These are phyloP conservation scores for Sarcodon aspratus DNA, from an alignment of 768 basidiomycete species.

Conservation along the genomic window DNA sequence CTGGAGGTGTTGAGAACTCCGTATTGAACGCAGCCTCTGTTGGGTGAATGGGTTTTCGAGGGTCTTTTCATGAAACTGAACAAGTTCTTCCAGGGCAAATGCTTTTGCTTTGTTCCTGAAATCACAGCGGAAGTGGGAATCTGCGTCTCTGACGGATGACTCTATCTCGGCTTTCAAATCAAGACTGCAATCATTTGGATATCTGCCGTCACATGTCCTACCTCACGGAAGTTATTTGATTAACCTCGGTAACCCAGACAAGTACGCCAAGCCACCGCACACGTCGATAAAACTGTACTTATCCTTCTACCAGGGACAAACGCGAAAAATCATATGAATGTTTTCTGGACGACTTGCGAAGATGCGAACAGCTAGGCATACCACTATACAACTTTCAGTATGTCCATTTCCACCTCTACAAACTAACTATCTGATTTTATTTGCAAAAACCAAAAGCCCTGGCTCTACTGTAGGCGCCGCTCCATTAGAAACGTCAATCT, in stretches of 20 bases:
- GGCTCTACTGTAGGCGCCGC: conserved; percentile 73
- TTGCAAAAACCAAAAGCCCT: conserved; percentile 33
- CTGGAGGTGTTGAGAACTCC: conserved; percentile 70
- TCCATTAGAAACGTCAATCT: conserved; percentile 47
- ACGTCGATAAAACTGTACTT: background rate
- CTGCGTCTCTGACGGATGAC: conserved; percentile 40
- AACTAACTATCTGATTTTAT: background rate
- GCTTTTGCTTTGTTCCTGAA: conserved; percentile 81
- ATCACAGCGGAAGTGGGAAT: conserved; percentile 73
- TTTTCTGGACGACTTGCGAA: conserved; percentile 71
- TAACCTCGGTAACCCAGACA: conserved; percentile 74
- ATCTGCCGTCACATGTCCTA: conserved; percentile 49
- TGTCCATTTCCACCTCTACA: conserved; percentile 16
- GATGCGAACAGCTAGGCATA: conserved; percentile 70
- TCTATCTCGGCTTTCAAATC: conserved; percentile 49
- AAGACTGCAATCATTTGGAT: conserved; percentile 49
- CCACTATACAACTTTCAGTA: conserved; percentile 80
- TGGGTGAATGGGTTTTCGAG: conserved; percentile 33
- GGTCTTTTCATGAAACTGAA: background rate
- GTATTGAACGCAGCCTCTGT: conserved; percentile 59
- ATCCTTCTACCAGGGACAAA: conserved; percentile 33
- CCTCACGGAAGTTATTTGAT: conserved; percentile 84
- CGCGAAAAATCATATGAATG: conserved; percentile 65
- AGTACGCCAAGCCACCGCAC: conserved; percentile 27
- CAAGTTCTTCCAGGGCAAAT: conserved; percentile 41